Evolutionary conservation across 2,329 filamentous ascomycete genomes (phyloP).

Genomic region (Beauveria sp.): DNA sequence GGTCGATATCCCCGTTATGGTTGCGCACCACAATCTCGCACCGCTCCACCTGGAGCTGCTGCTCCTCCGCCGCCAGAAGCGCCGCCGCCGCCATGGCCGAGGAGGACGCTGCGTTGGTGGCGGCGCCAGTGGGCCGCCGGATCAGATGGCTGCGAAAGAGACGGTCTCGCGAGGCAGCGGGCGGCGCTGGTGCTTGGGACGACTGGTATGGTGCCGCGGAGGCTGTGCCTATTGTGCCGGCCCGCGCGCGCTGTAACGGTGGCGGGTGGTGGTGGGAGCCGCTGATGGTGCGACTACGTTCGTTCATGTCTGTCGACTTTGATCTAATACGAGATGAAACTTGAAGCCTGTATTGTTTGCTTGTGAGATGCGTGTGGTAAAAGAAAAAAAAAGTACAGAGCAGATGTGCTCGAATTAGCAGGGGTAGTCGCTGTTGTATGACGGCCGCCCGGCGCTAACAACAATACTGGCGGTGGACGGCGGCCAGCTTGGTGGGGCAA

Average conservation of each 20-base stretch:
- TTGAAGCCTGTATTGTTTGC: background rate
- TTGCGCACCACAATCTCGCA: conserved; percentile 56
- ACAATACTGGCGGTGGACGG: conserved; percentile 18
- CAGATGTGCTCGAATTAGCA: background rate
- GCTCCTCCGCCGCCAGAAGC: conserved; percentile 36
- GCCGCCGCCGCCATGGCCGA: conserved; percentile 40
- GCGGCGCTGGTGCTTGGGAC: background rate
- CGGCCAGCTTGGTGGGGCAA: conserved; percentile 12
- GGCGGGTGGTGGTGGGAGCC: background rate
- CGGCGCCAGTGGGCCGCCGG: conserved; percentile 42
- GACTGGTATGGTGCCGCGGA: background rate
- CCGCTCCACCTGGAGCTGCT: conserved; percentile 28
- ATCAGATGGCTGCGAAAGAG: conserved; percentile 54
- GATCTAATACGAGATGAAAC: background rate
- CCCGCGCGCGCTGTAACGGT: conserved; percentile 1
- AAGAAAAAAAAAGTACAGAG: background rate
- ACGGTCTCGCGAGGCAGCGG: conserved; percentile 11
- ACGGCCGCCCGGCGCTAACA: background rate
- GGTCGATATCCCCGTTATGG: conserved; percentile 53
- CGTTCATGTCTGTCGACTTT: background rate
- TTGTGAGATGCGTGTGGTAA: background rate
- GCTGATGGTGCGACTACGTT: conserved; percentile 1
- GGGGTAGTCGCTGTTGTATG: background rate
- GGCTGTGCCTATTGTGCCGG: background rate
- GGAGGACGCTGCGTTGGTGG: conserved; percentile 23